Percentiles rank a stretch among this genome's conserved stretches.
Conservation (phyloP, 768 basidiomycete species). For the Xerocomus potaroensis region DNA sequence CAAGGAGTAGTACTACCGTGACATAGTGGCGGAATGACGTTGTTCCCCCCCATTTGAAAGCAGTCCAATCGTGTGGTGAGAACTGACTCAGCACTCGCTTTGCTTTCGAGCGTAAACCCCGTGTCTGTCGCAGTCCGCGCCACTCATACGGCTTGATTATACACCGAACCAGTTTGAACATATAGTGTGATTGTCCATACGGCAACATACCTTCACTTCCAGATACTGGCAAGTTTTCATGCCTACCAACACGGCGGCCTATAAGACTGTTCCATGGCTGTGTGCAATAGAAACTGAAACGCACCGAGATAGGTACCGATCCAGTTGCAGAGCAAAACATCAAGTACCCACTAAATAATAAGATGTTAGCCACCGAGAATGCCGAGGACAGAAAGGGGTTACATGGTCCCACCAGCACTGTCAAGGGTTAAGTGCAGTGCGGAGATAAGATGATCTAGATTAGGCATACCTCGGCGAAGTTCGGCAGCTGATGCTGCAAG, state of each 20-base stretch:
- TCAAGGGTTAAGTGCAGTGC: constrained; percentile 10
- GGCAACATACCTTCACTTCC: constrained; percentile 67
- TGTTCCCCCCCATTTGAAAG: constrained; percentile 83
- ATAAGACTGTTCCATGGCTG: constrained; percentile 12
- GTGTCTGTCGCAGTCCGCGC: constrained; percentile 77
- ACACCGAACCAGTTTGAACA: background rate
- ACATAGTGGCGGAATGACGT: constrained; percentile 72
- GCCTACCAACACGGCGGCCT: constrained; percentile 38
- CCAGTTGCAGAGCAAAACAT: constrained; percentile 88
- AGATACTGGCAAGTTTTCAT: constrained; percentile 87
- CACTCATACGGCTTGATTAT: constrained; percentile 68
- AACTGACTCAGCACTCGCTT: constrained; percentile 78
- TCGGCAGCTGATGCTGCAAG: constrained; percentile 81
- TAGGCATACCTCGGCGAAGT: constrained; percentile 73
- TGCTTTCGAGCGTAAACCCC: constrained; percentile 74
- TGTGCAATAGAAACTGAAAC: constrained; percentile 16
- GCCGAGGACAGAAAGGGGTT: constrained; percentile 25
- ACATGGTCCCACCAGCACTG: constrained; percentile 96
- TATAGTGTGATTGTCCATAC: background rate
- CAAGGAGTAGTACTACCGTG: constrained; percentile 69
- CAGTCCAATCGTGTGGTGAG: constrained; percentile 83
- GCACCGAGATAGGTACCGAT: constrained; percentile 76
- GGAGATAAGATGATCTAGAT: constrained; percentile 16
- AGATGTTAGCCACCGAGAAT: constrained; percentile 13
- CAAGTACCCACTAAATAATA: constrained; percentile 68